Evolutionary conservation across 495 filamentous ascomycete species (phyloP).

Genomic region (Hypomontagnella monticulosa): DNA sequence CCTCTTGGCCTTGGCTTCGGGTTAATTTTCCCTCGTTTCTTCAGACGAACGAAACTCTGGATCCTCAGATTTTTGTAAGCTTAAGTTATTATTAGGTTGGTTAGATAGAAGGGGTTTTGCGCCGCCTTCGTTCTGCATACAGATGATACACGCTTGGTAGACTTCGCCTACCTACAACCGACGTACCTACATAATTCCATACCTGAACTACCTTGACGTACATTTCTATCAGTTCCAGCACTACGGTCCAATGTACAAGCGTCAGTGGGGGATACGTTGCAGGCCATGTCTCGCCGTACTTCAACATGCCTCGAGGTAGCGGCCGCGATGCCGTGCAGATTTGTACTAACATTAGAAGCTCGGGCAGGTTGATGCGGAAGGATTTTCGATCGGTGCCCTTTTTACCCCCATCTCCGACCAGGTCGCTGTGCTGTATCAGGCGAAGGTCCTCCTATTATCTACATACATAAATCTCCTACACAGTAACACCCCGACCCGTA

Average conservation of each 20-base stretch:
- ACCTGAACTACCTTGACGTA: not conserved
- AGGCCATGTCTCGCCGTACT: constrained; percentile 18
- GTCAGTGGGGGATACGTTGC: constrained; percentile 41
- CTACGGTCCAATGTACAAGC: constrained; percentile 22
- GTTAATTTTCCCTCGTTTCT: constrained; percentile 27
- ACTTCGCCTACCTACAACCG: not conserved
- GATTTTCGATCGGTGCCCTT: constrained; percentile 34
- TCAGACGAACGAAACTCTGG: constrained; percentile 1
- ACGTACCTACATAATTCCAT: constrained; percentile 1
- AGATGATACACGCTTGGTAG: constrained; percentile 10
- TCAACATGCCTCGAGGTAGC: constrained; percentile 10
- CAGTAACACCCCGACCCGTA: constrained; percentile 1
- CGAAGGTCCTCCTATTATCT: constrained; percentile 9
- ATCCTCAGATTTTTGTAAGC: constrained; percentile 24
- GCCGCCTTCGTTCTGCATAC: constrained; percentile 23
- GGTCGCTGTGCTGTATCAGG: constrained; percentile 24
- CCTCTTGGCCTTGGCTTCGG: constrained; percentile 30
- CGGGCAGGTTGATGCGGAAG: constrained; percentile 29
- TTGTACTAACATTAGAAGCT: constrained; percentile 42
- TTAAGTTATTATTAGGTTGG: constrained; percentile 36
- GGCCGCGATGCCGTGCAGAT: constrained; percentile 37
- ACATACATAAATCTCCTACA: not conserved
- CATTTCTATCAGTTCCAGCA: constrained; percentile 24
- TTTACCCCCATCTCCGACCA: constrained; percentile 22
- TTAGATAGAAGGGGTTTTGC: constrained; percentile 28